Conservation (phyloP, 306 rosid species). For the Inga laurina region DNA sequence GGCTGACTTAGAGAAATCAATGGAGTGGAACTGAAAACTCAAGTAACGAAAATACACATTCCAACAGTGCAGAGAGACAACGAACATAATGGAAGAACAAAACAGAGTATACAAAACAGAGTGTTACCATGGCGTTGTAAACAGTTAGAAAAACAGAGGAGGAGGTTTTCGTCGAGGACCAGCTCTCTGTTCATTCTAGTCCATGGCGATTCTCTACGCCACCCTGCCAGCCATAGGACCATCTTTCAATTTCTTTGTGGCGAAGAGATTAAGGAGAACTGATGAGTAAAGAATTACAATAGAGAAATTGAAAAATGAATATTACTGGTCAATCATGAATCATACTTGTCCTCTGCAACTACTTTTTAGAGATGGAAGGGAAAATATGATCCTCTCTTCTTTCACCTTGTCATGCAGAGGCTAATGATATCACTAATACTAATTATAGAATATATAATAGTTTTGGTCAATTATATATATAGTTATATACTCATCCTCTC, state of each 20-base stretch:
- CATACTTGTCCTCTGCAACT: no score
- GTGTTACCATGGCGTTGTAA: constrained; percentile 47
- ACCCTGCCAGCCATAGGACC: not conserved
- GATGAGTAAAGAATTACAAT: not conserved
- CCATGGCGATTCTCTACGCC: constrained; percentile 51
- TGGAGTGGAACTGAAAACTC: not conserved
- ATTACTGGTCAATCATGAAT: no score
- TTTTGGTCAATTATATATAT: no score
- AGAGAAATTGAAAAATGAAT: no score
- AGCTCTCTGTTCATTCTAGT: constrained; percentile 42
- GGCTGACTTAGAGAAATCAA: not conserved
- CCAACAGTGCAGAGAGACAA: not conserved
- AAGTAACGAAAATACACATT: not conserved
- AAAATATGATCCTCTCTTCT: no score
- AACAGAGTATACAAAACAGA: not conserved
- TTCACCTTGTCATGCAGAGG: no score
- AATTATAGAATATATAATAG: no score
- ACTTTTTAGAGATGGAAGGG: no score
- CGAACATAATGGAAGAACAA: not conserved
- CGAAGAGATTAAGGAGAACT: not conserved
- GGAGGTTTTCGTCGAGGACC: constrained; percentile 24
- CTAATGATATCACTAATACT: no score
- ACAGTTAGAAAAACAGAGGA: constrained; percentile 32
- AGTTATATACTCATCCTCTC: no score
- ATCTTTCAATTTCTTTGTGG: not conserved